These are phyloP conservation scores for Hymenoscyphus infarciens DNA, from an alignment of 2,329 filamentous ascomycete genomes.

Conservation along the genomic window DNA sequence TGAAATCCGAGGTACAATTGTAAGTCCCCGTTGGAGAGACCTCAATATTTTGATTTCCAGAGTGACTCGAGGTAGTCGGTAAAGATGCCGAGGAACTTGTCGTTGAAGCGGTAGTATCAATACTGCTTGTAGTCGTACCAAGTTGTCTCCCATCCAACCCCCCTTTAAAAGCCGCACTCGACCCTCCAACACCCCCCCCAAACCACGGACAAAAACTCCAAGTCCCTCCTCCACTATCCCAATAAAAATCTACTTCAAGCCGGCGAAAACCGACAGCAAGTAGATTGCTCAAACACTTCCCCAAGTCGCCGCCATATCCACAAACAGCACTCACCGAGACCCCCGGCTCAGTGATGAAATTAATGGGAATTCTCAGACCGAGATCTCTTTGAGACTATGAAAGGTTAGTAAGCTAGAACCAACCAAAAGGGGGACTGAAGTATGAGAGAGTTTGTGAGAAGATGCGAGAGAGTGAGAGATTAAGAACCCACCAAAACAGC, in stretches of 20 bases:
- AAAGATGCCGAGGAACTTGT: conserved; percentile 17
- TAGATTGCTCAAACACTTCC: conserved; percentile 59
- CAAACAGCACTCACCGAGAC: conserved; percentile 57
- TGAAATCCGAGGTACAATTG: conserved; percentile 51
- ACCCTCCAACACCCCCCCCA: background rate
- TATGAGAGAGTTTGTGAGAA: background rate
- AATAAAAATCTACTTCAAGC: conserved; percentile 59
- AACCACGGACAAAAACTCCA: conserved; percentile 61
- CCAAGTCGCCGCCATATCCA: conserved; percentile 48
- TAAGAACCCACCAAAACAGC: background rate
- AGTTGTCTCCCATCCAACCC: conserved; percentile 5
- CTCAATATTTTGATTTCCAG: conserved; percentile 27
- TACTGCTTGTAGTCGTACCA: background rate
- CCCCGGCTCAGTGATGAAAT: conserved; percentile 55
- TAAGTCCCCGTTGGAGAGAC: conserved; percentile 49
- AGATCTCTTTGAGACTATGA: conserved; percentile 57
- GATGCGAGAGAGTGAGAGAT: background rate
- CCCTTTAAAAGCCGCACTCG: background rate
- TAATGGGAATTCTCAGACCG: conserved; percentile 55
- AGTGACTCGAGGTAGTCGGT: conserved; percentile 19
- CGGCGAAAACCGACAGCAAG: conserved; percentile 56
- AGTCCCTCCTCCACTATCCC: conserved; percentile 50
- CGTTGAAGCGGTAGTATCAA: conserved; percentile 3
- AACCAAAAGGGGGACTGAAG: background rate
- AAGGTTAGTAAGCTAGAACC: background rate